A percentile compares a stretch with the other conserved stretches of the same genome.
phyloP scores from a whole-genome alignment of 257 asterid genomes.

The Nicotiana noctiflora region DNA sequence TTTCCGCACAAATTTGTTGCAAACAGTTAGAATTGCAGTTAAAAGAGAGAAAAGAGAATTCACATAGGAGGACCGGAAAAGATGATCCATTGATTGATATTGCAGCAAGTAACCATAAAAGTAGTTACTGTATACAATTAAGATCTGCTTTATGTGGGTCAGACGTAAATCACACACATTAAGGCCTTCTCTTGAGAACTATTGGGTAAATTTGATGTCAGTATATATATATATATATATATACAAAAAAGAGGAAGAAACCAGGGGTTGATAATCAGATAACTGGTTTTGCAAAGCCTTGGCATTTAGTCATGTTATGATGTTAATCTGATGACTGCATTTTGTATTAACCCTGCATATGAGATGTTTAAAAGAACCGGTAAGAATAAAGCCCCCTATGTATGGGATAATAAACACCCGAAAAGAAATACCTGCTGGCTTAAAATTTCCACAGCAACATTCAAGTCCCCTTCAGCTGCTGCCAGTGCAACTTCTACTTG shows the following conservation, averaged over 20 bases:
- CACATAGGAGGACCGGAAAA: background rate
- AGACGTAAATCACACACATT: background rate
- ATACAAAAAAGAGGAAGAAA: background rate
- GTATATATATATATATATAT: background rate
- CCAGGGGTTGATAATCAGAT: background rate
- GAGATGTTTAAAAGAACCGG: background rate
- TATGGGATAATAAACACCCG: background rate
- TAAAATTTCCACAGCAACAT: conserved; percentile 88
- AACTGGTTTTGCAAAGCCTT: background rate
- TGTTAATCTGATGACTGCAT: background rate
- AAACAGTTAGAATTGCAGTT: background rate
- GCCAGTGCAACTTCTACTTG: conserved; percentile 93
- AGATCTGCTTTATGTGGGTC: background rate
- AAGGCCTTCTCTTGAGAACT: background rate
- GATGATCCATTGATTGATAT: background rate
- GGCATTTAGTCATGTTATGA: background rate
- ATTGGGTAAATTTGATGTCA: background rate
- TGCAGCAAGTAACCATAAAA: background rate
- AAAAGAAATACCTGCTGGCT: conserved; percentile 67
- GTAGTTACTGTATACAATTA: background rate
- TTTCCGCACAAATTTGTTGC: too few species aligned
- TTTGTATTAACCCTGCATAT: background rate
- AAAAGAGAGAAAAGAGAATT: background rate
- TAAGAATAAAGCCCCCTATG: background rate
- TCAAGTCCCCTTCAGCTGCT: conserved; percentile 88